Percentiles rank a stretch among this genome's conserved stretches.
These are phyloP conservation scores for Flaveria floridana DNA, from an alignment of 140 eudicot species.

Conservation along the genomic window DNA sequence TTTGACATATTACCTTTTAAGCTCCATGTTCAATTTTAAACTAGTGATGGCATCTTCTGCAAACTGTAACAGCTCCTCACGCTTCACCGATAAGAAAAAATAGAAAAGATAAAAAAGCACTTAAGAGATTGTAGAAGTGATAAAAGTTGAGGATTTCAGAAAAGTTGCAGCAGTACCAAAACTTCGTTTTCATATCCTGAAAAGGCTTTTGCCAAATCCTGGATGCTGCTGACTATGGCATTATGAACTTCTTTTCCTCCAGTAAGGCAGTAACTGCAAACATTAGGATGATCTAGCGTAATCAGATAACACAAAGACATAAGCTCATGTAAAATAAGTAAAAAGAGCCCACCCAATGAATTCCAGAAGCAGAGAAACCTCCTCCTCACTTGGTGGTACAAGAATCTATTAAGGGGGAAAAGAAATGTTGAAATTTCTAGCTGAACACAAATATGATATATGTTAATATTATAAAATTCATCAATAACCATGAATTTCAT, in stretches of 20 bases:
- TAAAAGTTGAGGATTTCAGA: neutral
- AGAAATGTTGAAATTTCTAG: slow-evolving; percentile 1
- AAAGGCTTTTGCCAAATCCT: slow-evolving; percentile 83
- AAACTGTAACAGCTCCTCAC: slow-evolving; percentile 88
- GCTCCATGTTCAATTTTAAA: slow-evolving; percentile 71
- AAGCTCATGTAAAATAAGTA: slow-evolving; percentile 20
- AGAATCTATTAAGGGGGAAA: slow-evolving; percentile 57
- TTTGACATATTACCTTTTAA: slow-evolving; percentile 53
- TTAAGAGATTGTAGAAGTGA: slow-evolving; percentile 2
- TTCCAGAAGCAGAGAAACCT: slow-evolving; percentile 76
- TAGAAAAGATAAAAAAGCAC: neutral
- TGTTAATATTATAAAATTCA: neutral
- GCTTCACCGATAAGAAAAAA: slow-evolving; percentile 56
- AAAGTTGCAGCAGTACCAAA: slow-evolving; percentile 51
- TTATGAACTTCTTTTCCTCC: slow-evolving; percentile 94
- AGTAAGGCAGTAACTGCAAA: slow-evolving; percentile 78
- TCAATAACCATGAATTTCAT: slow-evolving; percentile 38
- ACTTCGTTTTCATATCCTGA: slow-evolving; percentile 82
- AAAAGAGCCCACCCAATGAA: slow-evolving; percentile 60
- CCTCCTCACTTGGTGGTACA: slow-evolving; percentile 89
- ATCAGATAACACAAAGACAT: neutral
- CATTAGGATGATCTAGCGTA: slow-evolving; percentile 13
- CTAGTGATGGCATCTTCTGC: slow-evolving; percentile 94
- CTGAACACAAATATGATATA: neutral
- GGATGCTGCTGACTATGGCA: slow-evolving; percentile 94